A percentile compares a stretch with the other conserved stretches of the same genome.
These are phyloP conservation scores for Botrytis galanthina DNA, from an alignment of 2,329 filamentous ascomycete genomes.

Conservation along the genomic window DNA sequence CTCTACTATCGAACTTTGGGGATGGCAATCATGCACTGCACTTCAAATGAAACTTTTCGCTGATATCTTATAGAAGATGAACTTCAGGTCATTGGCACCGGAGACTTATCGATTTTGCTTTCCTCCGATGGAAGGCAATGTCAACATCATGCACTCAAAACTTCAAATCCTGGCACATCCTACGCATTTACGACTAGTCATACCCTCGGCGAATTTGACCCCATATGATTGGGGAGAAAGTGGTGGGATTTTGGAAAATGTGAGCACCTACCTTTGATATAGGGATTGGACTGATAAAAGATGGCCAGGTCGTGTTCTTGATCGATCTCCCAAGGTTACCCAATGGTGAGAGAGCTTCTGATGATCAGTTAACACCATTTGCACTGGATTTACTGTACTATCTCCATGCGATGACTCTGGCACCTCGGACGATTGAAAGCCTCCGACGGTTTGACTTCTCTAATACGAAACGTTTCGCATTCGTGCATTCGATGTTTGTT, in stretches of 20 bases:
- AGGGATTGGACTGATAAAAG: conserved; percentile 6
- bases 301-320: conserved; percentile 16
- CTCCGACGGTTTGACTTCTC: conserved; percentile 79
- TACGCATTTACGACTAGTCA: conserved; percentile 70
- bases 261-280: conserved; percentile 39
- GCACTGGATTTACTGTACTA: conserved; percentile 58
- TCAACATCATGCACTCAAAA: conserved; percentile 89
- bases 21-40: neutral
- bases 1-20: neutral
- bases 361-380: conserved; percentile 52
- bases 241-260: conserved; percentile 83
- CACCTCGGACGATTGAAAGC: conserved; percentile 63
- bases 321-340: conserved; percentile 65
- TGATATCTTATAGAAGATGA: conserved; percentile 44
- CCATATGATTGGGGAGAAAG: conserved; percentile 68
- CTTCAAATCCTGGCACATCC: conserved; percentile 83
- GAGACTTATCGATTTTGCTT: conserved; percentile 71
- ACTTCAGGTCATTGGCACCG: conserved; percentile 51
- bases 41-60: neutral
- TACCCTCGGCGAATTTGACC: conserved; percentile 85
- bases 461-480: conserved; percentile 67
- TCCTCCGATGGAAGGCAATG: conserved; percentile 66
- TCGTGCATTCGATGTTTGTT: conserved; percentile 80
- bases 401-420: conserved; percentile 45
- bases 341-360: conserved; percentile 26